A percentile compares a stretch with the other conserved stretches of the same genome.
phyloP scores from a whole-genome alignment of 2,329 filamentous ascomycete genomes.

The Fusarium domesticum region DNA sequence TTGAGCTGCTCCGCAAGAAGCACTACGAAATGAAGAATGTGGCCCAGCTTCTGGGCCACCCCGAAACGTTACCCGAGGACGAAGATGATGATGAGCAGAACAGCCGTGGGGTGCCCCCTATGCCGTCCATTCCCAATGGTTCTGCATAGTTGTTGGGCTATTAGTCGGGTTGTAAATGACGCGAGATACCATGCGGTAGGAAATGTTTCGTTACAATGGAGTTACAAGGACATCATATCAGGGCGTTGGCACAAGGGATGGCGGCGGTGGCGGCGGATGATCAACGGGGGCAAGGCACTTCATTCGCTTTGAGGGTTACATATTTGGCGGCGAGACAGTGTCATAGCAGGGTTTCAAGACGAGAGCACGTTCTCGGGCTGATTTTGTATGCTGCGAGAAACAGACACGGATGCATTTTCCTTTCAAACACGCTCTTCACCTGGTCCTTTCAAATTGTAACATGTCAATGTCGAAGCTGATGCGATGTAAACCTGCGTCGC shows the following conservation, averaged over 20 bases:
- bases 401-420: slow-evolving; percentile 16
- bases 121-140: slow-evolving; percentile 44
- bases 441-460: neutral
- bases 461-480: neutral
- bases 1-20: slow-evolving; percentile 88
- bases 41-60: slow-evolving; percentile 78
- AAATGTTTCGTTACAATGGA: slow-evolving; percentile 20
- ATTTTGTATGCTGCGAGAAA: slow-evolving; percentile 13
- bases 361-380: slow-evolving; percentile 13
- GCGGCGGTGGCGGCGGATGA: slow-evolving; percentile 9
- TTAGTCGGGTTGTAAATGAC: slow-evolving; percentile 7
- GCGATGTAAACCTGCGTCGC: no score
- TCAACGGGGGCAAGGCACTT: slow-evolving; percentile 9
- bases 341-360: slow-evolving; percentile 6
- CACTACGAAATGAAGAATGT: slow-evolving; percentile 99
- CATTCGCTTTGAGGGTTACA: slow-evolving; percentile 18
- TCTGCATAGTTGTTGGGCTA: slow-evolving; percentile 25
- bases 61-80: slow-evolving; percentile 62
- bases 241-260: slow-evolving; percentile 26
- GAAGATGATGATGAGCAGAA: slow-evolving; percentile 58
- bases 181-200: slow-evolving; percentile 7
- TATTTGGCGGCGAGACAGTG: slow-evolving; percentile 9
- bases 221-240: slow-evolving; percentile 29
- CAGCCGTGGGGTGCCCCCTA: slow-evolving; percentile 33
- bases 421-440: slow-evolving; percentile 14